Evolutionary conservation across 1,139 yeast species (phyloP).

Genomic region (Hansenula sp.): DNA sequence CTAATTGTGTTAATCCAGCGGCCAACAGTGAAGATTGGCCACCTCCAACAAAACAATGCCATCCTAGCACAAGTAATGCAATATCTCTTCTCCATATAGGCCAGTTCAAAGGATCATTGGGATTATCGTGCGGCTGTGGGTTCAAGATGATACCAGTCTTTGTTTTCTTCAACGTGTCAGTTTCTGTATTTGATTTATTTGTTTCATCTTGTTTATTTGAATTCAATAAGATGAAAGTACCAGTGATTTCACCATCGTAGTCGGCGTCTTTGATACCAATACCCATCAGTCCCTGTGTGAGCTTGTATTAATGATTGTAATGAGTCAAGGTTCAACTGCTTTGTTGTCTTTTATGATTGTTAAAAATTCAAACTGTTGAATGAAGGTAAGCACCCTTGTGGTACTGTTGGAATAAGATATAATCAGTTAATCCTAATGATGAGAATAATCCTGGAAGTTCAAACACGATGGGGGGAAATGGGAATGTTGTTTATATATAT

Average conservation of each 20-base stretch:
- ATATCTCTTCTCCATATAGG: slow-evolving; percentile 56
- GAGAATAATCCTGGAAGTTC: too few species aligned
- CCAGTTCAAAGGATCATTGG: slow-evolving; percentile 70
- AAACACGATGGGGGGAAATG: too few species aligned
- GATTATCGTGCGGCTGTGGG: slow-evolving; percentile 67
- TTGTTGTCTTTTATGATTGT: too few species aligned
- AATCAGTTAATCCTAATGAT: too few species aligned
- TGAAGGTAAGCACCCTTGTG: too few species aligned
- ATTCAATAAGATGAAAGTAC: slow-evolving; percentile 38
- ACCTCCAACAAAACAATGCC: slow-evolving; percentile 58
- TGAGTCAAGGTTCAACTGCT: too few species aligned
- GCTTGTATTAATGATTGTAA: too few species aligned
- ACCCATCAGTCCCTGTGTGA: slow-evolving; percentile 2
- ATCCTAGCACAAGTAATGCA: slow-evolving; percentile 50
- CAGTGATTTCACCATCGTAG: slow-evolving; percentile 38
- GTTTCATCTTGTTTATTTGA: slow-evolving; percentile 6
- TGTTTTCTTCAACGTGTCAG: slow-evolving; percentile 28
- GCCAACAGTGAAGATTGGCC: slow-evolving; percentile 63
- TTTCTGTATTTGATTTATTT: slow-evolving; percentile 4
- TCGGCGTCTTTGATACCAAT: slow-evolving; percentile 43
- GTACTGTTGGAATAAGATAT: too few species aligned
- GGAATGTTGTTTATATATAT: too few species aligned
- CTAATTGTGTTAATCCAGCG: slow-evolving; percentile 45
- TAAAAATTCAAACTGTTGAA: too few species aligned
- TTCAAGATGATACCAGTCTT: slow-evolving; percentile 50